Percentiles rank a stretch among this genome's conserved stretches.
Evolutionary conservation across 2,329 filamentous ascomycete genomes (phyloP).

Genomic region (Aspergillus pseudotamarii): DNA sequence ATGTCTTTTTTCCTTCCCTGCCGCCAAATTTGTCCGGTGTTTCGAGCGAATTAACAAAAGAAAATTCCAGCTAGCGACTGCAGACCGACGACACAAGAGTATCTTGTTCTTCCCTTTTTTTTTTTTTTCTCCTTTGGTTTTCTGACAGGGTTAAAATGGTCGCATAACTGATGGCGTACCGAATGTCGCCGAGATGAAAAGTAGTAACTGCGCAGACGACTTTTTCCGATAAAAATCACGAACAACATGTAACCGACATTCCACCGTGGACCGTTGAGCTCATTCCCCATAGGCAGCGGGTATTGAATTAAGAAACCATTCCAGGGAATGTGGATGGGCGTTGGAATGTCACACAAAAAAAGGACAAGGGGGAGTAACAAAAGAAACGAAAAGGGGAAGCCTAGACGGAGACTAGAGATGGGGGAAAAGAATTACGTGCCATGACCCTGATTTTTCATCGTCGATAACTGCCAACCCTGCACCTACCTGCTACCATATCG

Average conservation of each 20-base stretch:
- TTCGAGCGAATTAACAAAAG: constrained; percentile 43
- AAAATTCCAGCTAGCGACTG: constrained; percentile 43
- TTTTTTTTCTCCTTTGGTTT: constrained; percentile 9
- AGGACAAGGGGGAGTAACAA: constrained; percentile 14
- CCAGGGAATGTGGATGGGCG: constrained; percentile 34
- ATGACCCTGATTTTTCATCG: constrained; percentile 20
- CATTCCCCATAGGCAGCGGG: constrained; percentile 35
- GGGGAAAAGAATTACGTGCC: constrained; percentile 19
- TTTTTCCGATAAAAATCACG: constrained; percentile 29
- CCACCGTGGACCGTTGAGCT: constrained; percentile 40
- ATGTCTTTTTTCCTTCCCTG: constrained; percentile 37
- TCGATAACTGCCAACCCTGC: constrained; percentile 27
- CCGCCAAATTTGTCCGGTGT: constrained; percentile 44
- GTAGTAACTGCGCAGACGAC: constrained; percentile 38
- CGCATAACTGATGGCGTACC: constrained; percentile 37
- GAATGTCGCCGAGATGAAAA: constrained; percentile 39
- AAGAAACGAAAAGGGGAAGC: constrained; percentile 18
- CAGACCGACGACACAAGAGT: constrained; percentile 37
- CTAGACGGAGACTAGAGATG: constrained; percentile 22
- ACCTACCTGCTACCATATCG: constrained; percentile 47
- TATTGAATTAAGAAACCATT: constrained; percentile 35
- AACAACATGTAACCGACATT: constrained; percentile 40
- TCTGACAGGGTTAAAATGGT: constrained; percentile 32
- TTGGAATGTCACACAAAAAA: constrained; percentile 24
- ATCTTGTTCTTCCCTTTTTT: constrained; percentile 20